Evolutionary conservation across 306 rosid species (phyloP), one percentile per base, ranked within the genome.

Genomic region (Albizia julibrissin): DNA sequence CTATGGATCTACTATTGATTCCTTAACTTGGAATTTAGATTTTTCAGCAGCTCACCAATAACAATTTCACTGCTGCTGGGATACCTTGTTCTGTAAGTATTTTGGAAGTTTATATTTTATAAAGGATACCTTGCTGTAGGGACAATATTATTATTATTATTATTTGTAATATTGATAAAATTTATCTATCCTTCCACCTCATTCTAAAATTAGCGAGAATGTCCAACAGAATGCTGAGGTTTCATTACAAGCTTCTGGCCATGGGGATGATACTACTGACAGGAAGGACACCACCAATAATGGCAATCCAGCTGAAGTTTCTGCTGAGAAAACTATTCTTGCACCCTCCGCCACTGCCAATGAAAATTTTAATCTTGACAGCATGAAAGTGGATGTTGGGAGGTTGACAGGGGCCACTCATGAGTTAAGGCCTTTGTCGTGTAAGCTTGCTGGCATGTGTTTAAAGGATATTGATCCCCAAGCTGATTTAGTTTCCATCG

Each of bases 41-140:
- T 70, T 96, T 91, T 85, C 93, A 92, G 84, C 97, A 89, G 87
- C 96, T 89, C 72, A 86, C 82, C 15, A 82, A 76, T 83, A 88
- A 84, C 75, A 87, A 84, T 76, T 46, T 89, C 82, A 65, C 89
- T 78, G 75, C 89, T 44, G 56, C 92, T 33, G 91, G 89, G 59
- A 37, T 90, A 68, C 84, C 98, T 46, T n/a, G 92, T 46, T 43
- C 97, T 73, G 84, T 88, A 76, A 88, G 91, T 88, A 93, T 93
- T 78, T 88, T 95, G 75, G 99, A 95, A 90, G 89, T 91, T 71
- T 90, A 37, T 37, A 37, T 37, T 37, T 37, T 34, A 76, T 90
- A 93, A 89, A 89, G 86, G 98, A 94, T 49, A 85, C 93, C 99
- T 93, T 77, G 93, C 93, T 56, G 98, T 94, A 58, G 94, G 96